Evolutionary conservation across 106 monocot genomes (phyloP), one percentile per base, ranked within the genome.

Genomic region (Acorus calamus): DNA sequence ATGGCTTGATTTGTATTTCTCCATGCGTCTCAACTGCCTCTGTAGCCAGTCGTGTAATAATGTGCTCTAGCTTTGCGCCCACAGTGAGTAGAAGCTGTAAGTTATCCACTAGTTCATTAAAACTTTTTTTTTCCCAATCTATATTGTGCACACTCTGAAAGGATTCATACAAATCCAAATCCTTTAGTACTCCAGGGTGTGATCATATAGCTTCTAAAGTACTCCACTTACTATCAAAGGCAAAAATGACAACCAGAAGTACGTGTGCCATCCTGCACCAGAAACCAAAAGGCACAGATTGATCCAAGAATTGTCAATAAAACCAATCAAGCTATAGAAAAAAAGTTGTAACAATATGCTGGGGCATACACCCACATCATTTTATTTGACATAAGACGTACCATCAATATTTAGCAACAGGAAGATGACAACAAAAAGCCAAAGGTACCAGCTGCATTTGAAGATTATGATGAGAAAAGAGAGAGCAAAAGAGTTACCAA

Each of bases 241-340:
- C 66, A 92, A 62, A 69, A 88, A 88, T 51, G 92, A 85, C 50
- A 92, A 63, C 84, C 88, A 92, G 65, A 88, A 92, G 59, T 88
- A 92, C 50, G 88, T 76, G 69, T 92, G 88, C 92, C 92, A 92
- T 65, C 92, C 92, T 92, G 81, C 82, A 84, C 59, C 62, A 59
- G 4, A 43, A 66, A 57, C n/a, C n/a, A n/a, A 57, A 5, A 67
- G 47, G 10, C 5, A 2, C 13, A 28, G 28, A 41, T 42, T 13
- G 58, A 28, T 42, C 5, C 42, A 13, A 12, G 41, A 12, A 10
- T 28, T 28, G 28, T 28, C 28, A 28, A 28, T 28, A 28, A 28
- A 28, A 28, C 28, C 1, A 28, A 28, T 28, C 28, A 28, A 28
- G 28, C 28, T 28, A 28, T 28, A 28, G 28, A 28, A 28, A 28